Evolutionary conservation across 164 flowering plant genomes (phyloP).

Genomic region (Liriodendron chinense): DNA sequence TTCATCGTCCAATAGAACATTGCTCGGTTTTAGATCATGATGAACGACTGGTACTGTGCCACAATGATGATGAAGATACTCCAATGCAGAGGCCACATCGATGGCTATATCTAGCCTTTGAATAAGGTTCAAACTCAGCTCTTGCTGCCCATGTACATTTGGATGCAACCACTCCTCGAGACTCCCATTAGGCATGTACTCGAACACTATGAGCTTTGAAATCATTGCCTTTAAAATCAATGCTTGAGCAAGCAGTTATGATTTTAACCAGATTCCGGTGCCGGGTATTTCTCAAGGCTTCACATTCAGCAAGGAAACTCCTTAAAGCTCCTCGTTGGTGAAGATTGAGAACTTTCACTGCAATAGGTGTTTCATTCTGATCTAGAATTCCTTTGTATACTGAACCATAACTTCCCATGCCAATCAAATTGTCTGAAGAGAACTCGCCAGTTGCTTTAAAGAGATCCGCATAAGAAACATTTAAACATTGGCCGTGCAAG

Average conservation of each 20-base stretch:
- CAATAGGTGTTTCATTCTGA: not conserved
- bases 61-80: constrained; percentile 31
- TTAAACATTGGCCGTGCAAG: not conserved
- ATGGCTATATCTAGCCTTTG: constrained; percentile 32
- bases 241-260: constrained; percentile 15
- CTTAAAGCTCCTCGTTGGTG: constrained; percentile 16
- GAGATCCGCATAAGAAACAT: constrained; percentile 18
- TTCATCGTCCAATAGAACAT: constrained; percentile 21
- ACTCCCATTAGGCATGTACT: constrained; percentile 23
- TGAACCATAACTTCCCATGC: constrained; percentile 17
- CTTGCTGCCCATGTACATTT: not conserved
- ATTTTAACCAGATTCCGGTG: constrained; percentile 20
- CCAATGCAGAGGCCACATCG: constrained; percentile 34
- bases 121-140: constrained; percentile 15
- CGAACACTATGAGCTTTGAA: constrained; percentile 22
- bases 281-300: constrained; percentile 6
- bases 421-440: constrained; percentile 12
- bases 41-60: constrained; percentile 11
- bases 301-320: constrained; percentile 23
- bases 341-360: constrained; percentile 22
- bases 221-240: constrained; percentile 15
- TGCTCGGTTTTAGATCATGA: constrained; percentile 25
- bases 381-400: constrained; percentile 18
- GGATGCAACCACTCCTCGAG: constrained; percentile 25
- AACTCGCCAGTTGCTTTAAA: constrained; percentile 16